Conservation (phyloP, 306 rosid genomes). For the apple (Malus domestica) region DNA sequence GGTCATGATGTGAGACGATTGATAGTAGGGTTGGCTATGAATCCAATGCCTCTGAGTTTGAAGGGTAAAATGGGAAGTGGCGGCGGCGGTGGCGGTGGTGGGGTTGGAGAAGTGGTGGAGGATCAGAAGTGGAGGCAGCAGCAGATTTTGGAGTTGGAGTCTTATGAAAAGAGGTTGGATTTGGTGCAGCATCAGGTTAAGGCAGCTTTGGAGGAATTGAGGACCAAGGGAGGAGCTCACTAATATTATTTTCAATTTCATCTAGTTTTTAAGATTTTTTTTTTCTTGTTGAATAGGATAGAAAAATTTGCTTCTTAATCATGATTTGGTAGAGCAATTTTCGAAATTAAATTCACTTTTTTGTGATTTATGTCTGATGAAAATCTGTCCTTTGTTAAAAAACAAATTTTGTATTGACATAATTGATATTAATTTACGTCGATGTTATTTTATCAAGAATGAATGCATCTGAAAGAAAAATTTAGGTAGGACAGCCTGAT, state of each 20-base stretch:
- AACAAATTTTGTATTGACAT: no score
- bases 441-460: no score
- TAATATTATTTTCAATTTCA: background rate
- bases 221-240: conserved; percentile 20
- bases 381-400: no score
- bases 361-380: background rate
- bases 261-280: background rate
- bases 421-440: no score
- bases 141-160: conserved; percentile 62
- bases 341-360: background rate
- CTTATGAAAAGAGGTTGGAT: conserved; percentile 57
- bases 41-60: conserved; percentile 1
- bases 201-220: conserved; percentile 55
- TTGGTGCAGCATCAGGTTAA: conserved; percentile 63
- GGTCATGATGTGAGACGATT: background rate
- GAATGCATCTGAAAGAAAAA: no score
- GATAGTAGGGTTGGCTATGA: conserved; percentile 11
- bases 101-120: conserved; percentile 16
- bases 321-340: background rate
- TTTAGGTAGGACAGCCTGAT: rapidly evolving
- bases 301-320: background rate
- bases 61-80: background rate
- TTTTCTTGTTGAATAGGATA: background rate
- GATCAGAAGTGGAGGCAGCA: conserved; percentile 53
- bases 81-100: background rate